These are phyloP conservation scores for Coniosporium apollinis DNA, from an alignment of 495 filamentous ascomycete species.

Conservation along the genomic window DNA sequence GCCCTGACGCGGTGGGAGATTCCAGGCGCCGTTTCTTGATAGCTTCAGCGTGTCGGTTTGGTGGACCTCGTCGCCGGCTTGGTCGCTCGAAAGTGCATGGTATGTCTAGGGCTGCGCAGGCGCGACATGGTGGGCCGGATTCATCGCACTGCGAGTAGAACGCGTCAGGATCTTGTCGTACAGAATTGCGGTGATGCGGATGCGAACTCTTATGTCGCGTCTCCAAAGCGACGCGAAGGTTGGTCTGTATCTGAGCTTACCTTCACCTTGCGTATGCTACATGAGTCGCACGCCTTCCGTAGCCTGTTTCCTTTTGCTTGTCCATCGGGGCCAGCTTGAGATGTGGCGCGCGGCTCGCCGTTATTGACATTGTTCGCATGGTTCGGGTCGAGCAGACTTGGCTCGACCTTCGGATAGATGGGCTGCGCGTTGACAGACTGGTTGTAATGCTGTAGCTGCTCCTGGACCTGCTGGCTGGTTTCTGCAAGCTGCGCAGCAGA, in stretches of 20 bases:
- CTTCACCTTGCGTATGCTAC: conserved; percentile 75
- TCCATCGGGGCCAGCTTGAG: background rate
- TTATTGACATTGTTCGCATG: conserved; percentile 4
- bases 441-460: conserved; percentile 4
- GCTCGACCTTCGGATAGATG: conserved; percentile 11
- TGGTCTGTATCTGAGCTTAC: conserved; percentile 25
- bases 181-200: background rate
- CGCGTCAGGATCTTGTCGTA: background rate
- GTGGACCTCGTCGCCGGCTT: conserved; percentile 66
- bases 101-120: conserved; percentile 61
- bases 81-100: conserved; percentile 70
- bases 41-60: conserved; percentile 70
- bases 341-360: conserved; percentile 6
- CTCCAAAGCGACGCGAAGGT: background rate
- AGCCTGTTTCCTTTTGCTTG: conserved; percentile 34
- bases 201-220: too few species aligned
- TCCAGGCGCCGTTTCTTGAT: conserved; percentile 52
- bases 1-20: conserved; percentile 14
- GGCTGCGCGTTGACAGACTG: conserved; percentile 6
- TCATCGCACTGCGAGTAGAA: conserved; percentile 52
- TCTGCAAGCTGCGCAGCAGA: conserved; percentile 7
- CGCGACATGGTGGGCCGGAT: conserved; percentile 58
- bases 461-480: conserved; percentile 2
- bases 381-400: conserved; percentile 5
- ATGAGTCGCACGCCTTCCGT: conserved; percentile 71